These are phyloP conservation scores for Penicillium maclennaniae DNA, from an alignment of 495 filamentous ascomycete species.

Conservation along the genomic window DNA sequence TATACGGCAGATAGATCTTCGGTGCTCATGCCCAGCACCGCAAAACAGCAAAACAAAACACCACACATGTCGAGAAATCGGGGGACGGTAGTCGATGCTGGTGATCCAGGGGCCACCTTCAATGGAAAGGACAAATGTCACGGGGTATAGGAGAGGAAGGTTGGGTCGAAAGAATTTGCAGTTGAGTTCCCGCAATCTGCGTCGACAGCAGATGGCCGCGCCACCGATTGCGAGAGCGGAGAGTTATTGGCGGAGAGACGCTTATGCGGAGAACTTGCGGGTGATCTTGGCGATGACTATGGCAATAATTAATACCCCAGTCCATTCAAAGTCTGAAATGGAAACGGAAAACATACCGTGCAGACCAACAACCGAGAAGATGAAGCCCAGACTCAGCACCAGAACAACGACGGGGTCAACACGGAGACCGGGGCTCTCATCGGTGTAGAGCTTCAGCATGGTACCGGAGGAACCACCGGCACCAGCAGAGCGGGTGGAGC, in stretches of 20 bases:
- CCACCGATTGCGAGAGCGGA: not conserved
- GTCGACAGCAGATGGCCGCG: not conserved
- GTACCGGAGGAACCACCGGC: conserved; percentile 95
- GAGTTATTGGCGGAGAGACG: conserved; percentile 3
- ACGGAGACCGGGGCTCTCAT: conserved; percentile 92
- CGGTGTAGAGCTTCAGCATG: conserved; percentile 99
- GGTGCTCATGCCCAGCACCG: conserved; percentile 23
- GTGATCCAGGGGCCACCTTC: conserved; percentile 12
- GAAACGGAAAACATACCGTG: conserved; percentile 63
- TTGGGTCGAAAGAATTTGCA: conserved; percentile 4
- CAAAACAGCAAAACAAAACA: conserved; percentile 19
- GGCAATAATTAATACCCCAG: conserved; percentile 17
- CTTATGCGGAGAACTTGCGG: conserved; percentile 71
- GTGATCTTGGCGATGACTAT: conserved; percentile 96
- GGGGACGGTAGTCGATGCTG: conserved; percentile 16
- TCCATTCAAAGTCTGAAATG: not conserved
- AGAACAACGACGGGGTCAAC: conserved; percentile 97
- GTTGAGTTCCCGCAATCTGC: conserved; percentile 1
- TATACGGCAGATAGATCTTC: conserved; percentile 42
- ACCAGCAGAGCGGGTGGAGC: conserved; percentile 86
- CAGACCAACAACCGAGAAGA: conserved; percentile 95
- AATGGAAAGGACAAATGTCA: conserved; percentile 20
- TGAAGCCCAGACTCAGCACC: conserved; percentile 91
- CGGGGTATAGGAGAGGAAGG: conserved; percentile 30
- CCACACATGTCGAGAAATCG: conserved; percentile 27